Base-by-base conservation (phyloP, 108 stramenopile species). In the Cyclostephanos tholiformis region DNA sequence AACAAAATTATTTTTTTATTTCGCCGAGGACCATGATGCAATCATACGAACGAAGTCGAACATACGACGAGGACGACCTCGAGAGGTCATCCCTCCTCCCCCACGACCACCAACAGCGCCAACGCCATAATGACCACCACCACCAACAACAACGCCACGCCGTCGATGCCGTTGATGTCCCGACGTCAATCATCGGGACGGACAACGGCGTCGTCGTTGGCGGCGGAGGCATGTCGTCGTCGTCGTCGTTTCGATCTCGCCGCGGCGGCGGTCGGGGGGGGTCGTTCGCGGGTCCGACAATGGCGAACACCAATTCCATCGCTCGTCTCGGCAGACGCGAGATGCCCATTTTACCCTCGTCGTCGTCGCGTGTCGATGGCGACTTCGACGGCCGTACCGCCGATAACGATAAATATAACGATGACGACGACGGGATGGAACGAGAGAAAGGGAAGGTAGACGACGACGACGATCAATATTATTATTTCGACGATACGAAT, bases 401-500 rank as follows among this genome's bases (percentile, higher is more conserved):
- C n/a, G n/a, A n/a, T n/a, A n/a, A 53, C 52, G 2, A 20, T 10
- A 7, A 19, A 1, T 6, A 53, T 1, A 19, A 10, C 20, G 52
- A 20, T 20, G 4, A 6, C 6, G 41, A 10, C 8, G 41, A 10
- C 9, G 41, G 41, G 7, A 12, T 8, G 41, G 63, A 55, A 20
- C 53, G 65, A 49, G 63, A 19, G 32, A 44, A 59, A 6, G 44
- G 55, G 19, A 66, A 69, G 41, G n/a, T n/a, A n/a, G n/a, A n/a
- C n/a, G n/a, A n/a, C n/a, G n/a, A n/a, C n/a, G n/a, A n/a, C n/a
- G n/a, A n/a, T n/a, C n/a, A n/a, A n/a, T n/a, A n/a, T n/a, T 80
- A 75, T 75, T 80, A 80, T 65, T 75, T 50, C 29, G 79, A 80
- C 58, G 79, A 68, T 22, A 70, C 74, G n/a, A 80, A 80, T 49